phyloP scores from a whole-genome alignment of 805 yeast genomes.

The Tetrapisispora fleetii region DNA sequence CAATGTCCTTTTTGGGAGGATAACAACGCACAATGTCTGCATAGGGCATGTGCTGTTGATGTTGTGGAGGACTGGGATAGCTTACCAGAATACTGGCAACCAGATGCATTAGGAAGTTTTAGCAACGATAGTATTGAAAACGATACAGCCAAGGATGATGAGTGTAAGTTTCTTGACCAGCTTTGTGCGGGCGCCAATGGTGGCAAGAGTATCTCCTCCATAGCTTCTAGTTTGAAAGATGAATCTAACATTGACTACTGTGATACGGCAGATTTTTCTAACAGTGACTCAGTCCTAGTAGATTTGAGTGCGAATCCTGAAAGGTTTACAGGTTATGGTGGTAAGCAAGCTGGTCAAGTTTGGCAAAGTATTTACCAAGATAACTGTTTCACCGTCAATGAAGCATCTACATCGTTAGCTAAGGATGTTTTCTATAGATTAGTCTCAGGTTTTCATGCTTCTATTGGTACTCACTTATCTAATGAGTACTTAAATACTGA shows the following conservation, averaged over 20 bases:
- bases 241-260: constrained; percentile 44
- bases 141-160: constrained; percentile 24
- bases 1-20: constrained; percentile 84
- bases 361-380: constrained; percentile 92
- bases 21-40: constrained; percentile 70
- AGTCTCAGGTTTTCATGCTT: constrained; percentile 89
- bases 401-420: constrained; percentile 60
- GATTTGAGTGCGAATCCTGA: constrained; percentile 86
- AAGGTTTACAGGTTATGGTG: constrained; percentile 92
- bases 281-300: constrained; percentile 69
- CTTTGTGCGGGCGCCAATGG: constrained; percentile 22
- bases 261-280: constrained; percentile 49
- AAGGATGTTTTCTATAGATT: constrained; percentile 81
- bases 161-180: constrained; percentile 31
- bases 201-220: constrained; percentile 6
- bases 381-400: constrained; percentile 56
- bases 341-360: constrained; percentile 80
- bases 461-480: constrained; percentile 85
- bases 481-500: constrained; percentile 66
- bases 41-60: constrained; percentile 84
- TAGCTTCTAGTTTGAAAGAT: constrained; percentile 27
- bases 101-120: constrained; percentile 47
- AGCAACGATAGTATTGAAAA: constrained; percentile 22
- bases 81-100: constrained; percentile 63
- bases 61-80: constrained; percentile 64